Percentiles rank a stretch among this genome's conserved stretches.
These are phyloP conservation scores for Sporothrix euskadiensis DNA, from an alignment of 2,329 filamentous ascomycete genomes.

Conservation along the genomic window DNA sequence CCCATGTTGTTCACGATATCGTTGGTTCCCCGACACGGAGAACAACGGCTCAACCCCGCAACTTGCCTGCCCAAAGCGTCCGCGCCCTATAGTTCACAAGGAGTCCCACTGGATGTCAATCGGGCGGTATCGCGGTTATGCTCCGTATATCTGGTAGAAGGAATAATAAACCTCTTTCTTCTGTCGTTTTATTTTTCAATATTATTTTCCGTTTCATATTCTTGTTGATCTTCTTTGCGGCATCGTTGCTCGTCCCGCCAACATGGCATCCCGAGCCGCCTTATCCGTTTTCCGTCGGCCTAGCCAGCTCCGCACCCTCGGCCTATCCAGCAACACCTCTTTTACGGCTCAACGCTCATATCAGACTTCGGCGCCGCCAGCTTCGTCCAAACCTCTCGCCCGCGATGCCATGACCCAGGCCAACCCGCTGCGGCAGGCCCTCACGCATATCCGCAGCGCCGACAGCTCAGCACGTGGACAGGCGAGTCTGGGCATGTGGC, in stretches of 20 bases:
- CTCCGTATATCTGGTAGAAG: neutral
- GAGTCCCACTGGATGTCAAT: neutral
- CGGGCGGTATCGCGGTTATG: constrained; percentile 1
- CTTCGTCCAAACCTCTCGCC: neutral
- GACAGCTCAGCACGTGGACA: constrained; percentile 35
- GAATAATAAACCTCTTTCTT: too few relatives aligned
- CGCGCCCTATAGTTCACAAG: neutral
- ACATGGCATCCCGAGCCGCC: constrained; percentile 11
- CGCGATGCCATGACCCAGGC: constrained; percentile 44
- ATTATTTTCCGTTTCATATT: neutral
- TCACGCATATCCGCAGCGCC: constrained; percentile 44
- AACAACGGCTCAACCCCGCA: constrained; percentile 18
- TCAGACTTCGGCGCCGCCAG: constrained; percentile 6
- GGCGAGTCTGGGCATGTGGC: constrained; percentile 59
- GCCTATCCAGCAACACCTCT: neutral
- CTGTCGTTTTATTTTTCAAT: neutral
- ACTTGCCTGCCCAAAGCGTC: neutral
- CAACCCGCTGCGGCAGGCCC: constrained; percentile 53
- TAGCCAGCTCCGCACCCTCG: neutral
- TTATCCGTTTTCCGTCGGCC: constrained; percentile 10
- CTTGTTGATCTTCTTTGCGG: neutral
- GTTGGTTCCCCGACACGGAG: neutral
- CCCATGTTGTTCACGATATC: neutral
- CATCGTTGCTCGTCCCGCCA: neutral
- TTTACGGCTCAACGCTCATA: neutral